Base-by-base conservation (phyloP, 495 filamentous ascomycete species). In the Penicillium riverlandense region DNA sequence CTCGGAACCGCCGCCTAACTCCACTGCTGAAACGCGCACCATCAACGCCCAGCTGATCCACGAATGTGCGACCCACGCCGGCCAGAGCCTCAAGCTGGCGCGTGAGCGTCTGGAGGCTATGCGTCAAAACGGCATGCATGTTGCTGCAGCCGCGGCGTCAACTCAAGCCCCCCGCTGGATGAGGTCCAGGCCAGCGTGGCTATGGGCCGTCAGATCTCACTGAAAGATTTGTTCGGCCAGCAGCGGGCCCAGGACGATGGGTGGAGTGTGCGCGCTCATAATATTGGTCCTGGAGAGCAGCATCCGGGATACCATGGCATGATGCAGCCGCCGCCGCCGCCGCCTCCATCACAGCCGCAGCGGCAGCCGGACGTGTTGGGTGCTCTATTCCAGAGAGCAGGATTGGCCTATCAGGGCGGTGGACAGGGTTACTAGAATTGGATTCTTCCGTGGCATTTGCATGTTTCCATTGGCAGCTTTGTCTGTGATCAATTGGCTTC, bases 161-260 rank as follows among this genome's bases (percentile, higher is more conserved):
- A 49, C 50, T 7, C 58, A 62, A 7, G 43, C 51, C 3, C 58
- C 4, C 65, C 62, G 6, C 31, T 62, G 16, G 55, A 70, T 15
- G 62, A 69, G 36, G 45, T 62, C 7, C 56, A 67, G 37, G 40
- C 42, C 11, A 66, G 65, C 40, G 68, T 64, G 35, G 61, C 72
- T 2, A 78, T 77, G 74, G 75, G 72, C 1, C 60, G 75, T 8
- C 73, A 78, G 52, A 56, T 80, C 2, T 74, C 70, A 8, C 52
- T 81, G 13, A 66, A 74, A 44, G 73, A 81, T 50, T 45, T 79
- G 0, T 79, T 81, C 47, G 74, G 74, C 7, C 72, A 75, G 47
- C 75, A 79, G 52, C 62, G 74, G 14, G 65, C 67, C 12, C 62
- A 73, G 37, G 75, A 79, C 52, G 66, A 73, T 47, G 72, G 50